Conservation (phyloP, 768 basidiomycete species). For the Strobilomyces echinocephalus region DNA sequence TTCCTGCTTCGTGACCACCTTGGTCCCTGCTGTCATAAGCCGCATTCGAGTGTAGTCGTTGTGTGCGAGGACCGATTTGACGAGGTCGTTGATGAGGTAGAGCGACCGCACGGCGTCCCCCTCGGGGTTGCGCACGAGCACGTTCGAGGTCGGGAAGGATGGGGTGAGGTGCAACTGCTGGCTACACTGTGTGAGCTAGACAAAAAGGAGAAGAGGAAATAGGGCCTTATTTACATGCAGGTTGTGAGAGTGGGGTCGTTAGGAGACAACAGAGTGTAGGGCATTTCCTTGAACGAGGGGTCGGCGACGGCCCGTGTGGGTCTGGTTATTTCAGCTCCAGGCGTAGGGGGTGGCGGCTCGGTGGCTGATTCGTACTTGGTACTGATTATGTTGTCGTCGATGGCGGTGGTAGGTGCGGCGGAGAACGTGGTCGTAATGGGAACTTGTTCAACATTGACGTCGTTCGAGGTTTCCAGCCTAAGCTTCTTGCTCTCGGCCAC, state of each 20-base stretch:
- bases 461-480: slow-evolving; percentile 31
- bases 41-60: slow-evolving; percentile 85
- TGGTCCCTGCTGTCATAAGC: slow-evolving; percentile 89
- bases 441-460: neutral
- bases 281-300: slow-evolving; percentile 78
- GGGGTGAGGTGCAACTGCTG: slow-evolving; percentile 64
- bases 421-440: slow-evolving; percentile 7
- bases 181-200: slow-evolving; percentile 35
- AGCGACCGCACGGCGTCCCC: slow-evolving; percentile 72
- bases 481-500: slow-evolving; percentile 46
- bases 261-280: slow-evolving; percentile 75
- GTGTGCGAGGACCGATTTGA: slow-evolving; percentile 70
- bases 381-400: slow-evolving; percentile 1
- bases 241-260: slow-evolving; percentile 64
- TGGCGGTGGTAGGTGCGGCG: neutral
- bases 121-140: slow-evolving; percentile 83
- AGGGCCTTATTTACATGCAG: slow-evolving; percentile 58
- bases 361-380: neutral
- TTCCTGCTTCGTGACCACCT: slow-evolving; percentile 89
- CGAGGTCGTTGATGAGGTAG: slow-evolving; percentile 82
- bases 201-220: neutral
- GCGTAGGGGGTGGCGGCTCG: neutral
- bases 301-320: slow-evolving; percentile 18
- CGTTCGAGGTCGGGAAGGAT: slow-evolving; percentile 67
- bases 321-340: neutral